Evolutionary conservation across 2,329 filamentous ascomycete genomes (phyloP).

Genomic region (Aspergillus sp.): DNA sequence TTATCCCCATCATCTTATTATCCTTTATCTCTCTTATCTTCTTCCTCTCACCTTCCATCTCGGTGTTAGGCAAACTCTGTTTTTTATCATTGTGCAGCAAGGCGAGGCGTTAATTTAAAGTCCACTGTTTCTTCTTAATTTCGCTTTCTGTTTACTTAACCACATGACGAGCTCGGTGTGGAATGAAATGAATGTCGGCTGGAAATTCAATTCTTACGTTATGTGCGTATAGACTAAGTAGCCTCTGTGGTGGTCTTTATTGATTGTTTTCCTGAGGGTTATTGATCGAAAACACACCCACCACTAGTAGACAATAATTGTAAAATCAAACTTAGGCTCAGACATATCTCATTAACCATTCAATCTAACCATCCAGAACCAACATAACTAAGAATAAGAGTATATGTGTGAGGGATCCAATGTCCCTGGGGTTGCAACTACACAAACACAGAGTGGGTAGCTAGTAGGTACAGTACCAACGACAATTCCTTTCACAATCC

Average conservation of each 20-base stretch:
- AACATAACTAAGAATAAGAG: not conserved
- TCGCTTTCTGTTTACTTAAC: no score
- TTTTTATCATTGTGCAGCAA: slow-evolving; percentile 26
- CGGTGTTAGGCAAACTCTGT: slow-evolving; percentile 33
- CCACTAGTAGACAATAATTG: no score
- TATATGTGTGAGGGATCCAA: not conserved
- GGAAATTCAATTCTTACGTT: not conserved
- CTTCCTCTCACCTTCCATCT: slow-evolving; percentile 17
- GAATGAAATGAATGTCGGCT: not conserved
- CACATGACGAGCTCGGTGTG: not conserved
- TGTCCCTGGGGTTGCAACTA: not conserved
- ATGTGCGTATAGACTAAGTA: not conserved
- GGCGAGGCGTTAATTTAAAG: slow-evolving; percentile 29
- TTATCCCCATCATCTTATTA: slow-evolving; percentile 11
- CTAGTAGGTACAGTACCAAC: not conserved
- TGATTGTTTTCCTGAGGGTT: not conserved
- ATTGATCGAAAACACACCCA: no score
- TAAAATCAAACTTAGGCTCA: not conserved
- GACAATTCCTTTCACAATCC: not conserved
- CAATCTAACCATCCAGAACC: not conserved
- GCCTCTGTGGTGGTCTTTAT: no score
- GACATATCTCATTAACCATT: slow-evolving; percentile 4
- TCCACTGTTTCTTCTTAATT: not conserved
- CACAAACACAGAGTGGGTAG: not conserved
- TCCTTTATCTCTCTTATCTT: slow-evolving; percentile 4